Conservation (phyloP, 176 grass and related monocot genomes). For the Cenchrus purpureus region DNA sequence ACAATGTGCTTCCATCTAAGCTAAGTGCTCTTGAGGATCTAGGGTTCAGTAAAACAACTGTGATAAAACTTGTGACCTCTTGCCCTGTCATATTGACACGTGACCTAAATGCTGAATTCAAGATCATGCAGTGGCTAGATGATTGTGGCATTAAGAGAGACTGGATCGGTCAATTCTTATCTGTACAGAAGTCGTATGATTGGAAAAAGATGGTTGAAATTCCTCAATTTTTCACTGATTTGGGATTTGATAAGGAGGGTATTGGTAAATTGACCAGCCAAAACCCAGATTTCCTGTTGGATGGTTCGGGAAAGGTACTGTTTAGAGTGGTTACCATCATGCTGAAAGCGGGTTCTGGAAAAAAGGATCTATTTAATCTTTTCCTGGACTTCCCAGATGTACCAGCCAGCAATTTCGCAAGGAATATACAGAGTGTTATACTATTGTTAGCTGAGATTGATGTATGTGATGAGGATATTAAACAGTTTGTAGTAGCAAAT, state of each 20-base stretch:
- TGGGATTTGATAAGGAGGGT: conserved; percentile 57
- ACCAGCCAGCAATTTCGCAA: conserved; percentile 34
- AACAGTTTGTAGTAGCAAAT: conserved; percentile 55
- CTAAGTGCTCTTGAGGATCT: conserved; percentile 60
- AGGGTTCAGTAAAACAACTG: conserved; percentile 60
- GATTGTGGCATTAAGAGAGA: conserved; percentile 49
- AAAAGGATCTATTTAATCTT: conserved; percentile 50
- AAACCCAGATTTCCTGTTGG: conserved; percentile 65
- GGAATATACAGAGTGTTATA: conserved; percentile 46
- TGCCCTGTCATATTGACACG: conserved; percentile 47
- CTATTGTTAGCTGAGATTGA: conserved; percentile 48
- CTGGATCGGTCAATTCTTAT: conserved; percentile 56
- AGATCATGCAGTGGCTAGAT: conserved; percentile 58
- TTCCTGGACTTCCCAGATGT: conserved; percentile 64
- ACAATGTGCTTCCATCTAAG: conserved; percentile 50
- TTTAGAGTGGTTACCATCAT: conserved; percentile 49
- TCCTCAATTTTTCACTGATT: conserved; percentile 51
- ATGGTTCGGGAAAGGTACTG: conserved; percentile 62
- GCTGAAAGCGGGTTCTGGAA: conserved; percentile 56
- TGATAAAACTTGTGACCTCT: conserved; percentile 62
- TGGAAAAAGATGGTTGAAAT: conserved; percentile 58
- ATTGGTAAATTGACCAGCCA: conserved; percentile 52
- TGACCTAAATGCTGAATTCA: conserved; percentile 41
- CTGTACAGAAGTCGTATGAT: conserved; percentile 49
- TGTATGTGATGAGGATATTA: conserved; percentile 44